Base-by-base conservation (phyloP, 768 basidiomycete genomes). In the Pleurotus eryngii region DNA sequence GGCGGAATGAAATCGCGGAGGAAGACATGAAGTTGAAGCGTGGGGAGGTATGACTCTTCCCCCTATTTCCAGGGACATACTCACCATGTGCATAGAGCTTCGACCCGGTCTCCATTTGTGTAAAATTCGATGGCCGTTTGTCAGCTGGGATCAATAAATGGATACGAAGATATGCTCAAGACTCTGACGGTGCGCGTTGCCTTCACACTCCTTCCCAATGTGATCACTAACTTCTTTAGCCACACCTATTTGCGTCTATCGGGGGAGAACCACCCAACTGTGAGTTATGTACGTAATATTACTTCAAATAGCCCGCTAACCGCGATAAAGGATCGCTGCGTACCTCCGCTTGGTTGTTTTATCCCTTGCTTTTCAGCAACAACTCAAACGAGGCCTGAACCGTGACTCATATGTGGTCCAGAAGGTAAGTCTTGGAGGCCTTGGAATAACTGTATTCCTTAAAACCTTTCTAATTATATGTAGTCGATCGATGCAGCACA, bases 281-380 rank as follows among this genome's bases (percentile, higher is more conserved):
- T 76, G 57, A 18, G 71, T 65, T 14, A 17, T 20, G 7, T 39
- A 9, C 11, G 30, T 35, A 35, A 35, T 35, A 26, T 7, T 5
- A 5, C 46, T 46, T 46, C 22, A 48, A 61, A 56, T 61, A 27
- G 49, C 27, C 60, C 24, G 58, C 47, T 43, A 49, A 9, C 35
- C 54, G 43, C 15, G 18, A 51, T 49, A 20, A 43, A 84, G 82
- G 74, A 78, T 81, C 45, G 72, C 76, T 4, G 76, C 81, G 17
- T 85, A 84, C 62, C 70, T 83, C 15, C 79, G 81, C 38, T 67
- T 87, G 38, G 83, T 83, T 27, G 80, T 85, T 11, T 77, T 83
- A 46, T 76, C 82, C 11, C 73, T 74, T 45, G 83, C 78, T 0
- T 82, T 87, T 63, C 81, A 84, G 62, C 71, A 78, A 46, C 73